Evolutionary conservation across 2,329 filamentous ascomycete species (phyloP).

Genomic region (Lasiodiplodia gonubiensis): DNA sequence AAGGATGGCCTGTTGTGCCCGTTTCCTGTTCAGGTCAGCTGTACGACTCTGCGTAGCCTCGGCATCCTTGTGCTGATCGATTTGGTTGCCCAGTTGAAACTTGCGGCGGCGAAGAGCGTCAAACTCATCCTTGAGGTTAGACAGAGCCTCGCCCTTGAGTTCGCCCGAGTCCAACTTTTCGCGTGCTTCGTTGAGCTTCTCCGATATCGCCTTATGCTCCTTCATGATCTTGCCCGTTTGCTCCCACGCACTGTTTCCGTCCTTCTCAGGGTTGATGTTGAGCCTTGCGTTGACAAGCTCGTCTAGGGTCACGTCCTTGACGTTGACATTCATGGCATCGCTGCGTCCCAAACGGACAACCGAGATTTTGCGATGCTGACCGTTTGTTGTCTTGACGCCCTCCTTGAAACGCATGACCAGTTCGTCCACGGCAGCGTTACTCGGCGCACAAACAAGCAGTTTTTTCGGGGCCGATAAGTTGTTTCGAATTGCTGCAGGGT

Average conservation of each 20-base stretch:
- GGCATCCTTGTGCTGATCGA: conserved; percentile 85
- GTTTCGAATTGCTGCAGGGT: conserved; percentile 34
- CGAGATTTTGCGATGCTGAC: conserved; percentile 75
- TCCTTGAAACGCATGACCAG: conserved; percentile 89
- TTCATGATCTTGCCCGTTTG: conserved; percentile 72
- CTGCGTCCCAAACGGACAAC: conserved; percentile 88
- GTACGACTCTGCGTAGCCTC: conserved; percentile 82
- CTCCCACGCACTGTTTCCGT: conserved; percentile 52
- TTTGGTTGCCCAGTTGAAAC: conserved; percentile 75
- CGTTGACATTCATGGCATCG: conserved; percentile 88
- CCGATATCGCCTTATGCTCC: conserved; percentile 65
- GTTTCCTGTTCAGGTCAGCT: conserved; percentile 81
- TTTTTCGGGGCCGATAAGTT: conserved; percentile 69
- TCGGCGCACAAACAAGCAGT: conserved; percentile 94
- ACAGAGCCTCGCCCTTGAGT: conserved; percentile 66
- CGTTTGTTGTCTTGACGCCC: conserved; percentile 79
- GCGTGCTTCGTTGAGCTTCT: conserved; percentile 72
- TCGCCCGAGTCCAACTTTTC: conserved; percentile 68
- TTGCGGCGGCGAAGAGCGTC: conserved; percentile 79
- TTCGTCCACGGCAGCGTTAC: conserved; percentile 97
- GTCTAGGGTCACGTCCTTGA: conserved; percentile 90
- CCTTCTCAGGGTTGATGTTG: conserved; percentile 48
- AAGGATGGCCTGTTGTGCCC: conserved; percentile 88
- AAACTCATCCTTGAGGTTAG: conserved; percentile 74
- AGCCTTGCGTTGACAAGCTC: conserved; percentile 82